Evolutionary conservation across 108 stramenopile species (phyloP), one percentile per base, ranked within the genome.

Genomic region (Nitzschia sp.): DNA sequence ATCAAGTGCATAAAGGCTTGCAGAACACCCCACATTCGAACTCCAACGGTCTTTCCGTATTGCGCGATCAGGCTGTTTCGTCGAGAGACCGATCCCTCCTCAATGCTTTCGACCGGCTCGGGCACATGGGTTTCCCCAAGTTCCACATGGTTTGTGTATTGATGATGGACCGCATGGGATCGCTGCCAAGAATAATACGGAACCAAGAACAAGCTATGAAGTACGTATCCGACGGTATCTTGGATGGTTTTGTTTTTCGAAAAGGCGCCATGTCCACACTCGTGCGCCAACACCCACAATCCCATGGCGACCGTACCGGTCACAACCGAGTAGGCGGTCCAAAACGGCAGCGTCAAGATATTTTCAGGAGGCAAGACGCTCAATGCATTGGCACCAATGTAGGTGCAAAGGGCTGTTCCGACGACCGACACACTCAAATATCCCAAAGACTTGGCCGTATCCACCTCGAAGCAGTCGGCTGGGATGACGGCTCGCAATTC

Each of bases 211-310:
- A 89, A 62, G 17, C 88, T 88, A 78, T 99, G 98, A 31, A 95
- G 58, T 26, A 90, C 71, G 58, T 80, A 91, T 55, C 98, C 98
- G 15, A 99, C 95, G 1, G 84, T 72, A 76, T 98, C 94, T 71
- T 99, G 97, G 19, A 98, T 77, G 13, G 56, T 58, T 77, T 87
- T 87, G 55, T 88, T 80, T 45, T 91, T 90, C 54, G 91, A 91
- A 72, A 98, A 99, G 41, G 97, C 94, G 44, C 96, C 96, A 72
- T 99, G 98, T 22, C 59, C 98, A 75, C 98, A 99, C 72, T 99
- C 98, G 66, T 99, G 98, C 0, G 96, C 96, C 44, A 99, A 60
- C 0, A 99, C 98, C 98, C 98, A 99, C 21, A 97, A 75, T 34
- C 98, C 97, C 76, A 97, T 98, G 57, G 93, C 83, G 26, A 97